phyloP scores from a whole-genome alignment of 2,329 filamentous ascomycete species.

The Paradendryphiella salina region DNA sequence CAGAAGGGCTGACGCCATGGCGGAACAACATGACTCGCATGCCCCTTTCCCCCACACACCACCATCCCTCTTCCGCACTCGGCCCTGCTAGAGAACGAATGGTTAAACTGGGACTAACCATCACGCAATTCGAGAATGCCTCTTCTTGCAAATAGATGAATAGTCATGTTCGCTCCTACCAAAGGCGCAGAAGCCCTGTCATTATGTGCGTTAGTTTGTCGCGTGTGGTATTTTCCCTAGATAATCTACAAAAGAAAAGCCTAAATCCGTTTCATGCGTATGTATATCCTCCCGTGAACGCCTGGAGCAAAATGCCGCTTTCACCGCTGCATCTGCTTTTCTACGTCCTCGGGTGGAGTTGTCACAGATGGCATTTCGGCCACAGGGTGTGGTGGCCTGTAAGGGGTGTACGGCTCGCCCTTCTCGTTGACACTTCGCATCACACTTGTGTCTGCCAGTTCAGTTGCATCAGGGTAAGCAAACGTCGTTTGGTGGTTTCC shows the following conservation, averaged over 20 bases:
- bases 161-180: background rate
- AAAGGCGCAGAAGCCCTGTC: background rate
- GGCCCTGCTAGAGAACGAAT: background rate
- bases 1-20: conserved; percentile 28
- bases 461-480: conserved; percentile 11
- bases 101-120: background rate
- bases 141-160: background rate
- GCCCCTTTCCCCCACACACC: conserved; percentile 2
- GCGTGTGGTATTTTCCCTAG: conserved; percentile 1
- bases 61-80: conserved; percentile 1
- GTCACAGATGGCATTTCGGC: conserved; percentile 24
- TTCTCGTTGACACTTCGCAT: conserved; percentile 22
- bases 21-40: conserved; percentile 17
- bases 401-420: conserved; percentile 28
- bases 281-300: background rate
- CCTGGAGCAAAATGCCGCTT: background rate
- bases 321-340: conserved; percentile 21
- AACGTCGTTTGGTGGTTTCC: conserved; percentile 18
- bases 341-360: conserved; percentile 30
- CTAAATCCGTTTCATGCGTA: background rate
- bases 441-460: conserved; percentile 26
- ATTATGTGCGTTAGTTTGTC: background rate
- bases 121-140: background rate
- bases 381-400: conserved; percentile 27
- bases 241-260: background rate